Conservation (phyloP, 768 basidiomycete species). For the Tulasnella calospora region DNA sequence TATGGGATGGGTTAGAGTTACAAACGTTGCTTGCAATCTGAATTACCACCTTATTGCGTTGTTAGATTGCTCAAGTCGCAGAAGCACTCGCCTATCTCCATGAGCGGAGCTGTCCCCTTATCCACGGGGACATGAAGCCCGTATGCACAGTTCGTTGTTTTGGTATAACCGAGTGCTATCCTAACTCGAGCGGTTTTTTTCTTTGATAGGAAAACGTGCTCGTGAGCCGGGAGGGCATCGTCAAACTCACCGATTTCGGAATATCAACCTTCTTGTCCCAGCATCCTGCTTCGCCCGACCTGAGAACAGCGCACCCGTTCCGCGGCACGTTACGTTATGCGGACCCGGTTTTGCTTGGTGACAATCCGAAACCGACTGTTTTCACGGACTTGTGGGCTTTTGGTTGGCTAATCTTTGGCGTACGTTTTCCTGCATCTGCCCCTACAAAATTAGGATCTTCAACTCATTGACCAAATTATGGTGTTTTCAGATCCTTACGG, state of each 20-base stretch:
- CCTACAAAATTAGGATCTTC: too few species aligned
- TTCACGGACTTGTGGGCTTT: background rate
- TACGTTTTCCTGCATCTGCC: background rate
- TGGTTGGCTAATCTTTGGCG: background rate
- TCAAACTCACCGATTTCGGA: background rate
- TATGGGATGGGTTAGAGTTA: background rate
- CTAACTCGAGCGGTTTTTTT: background rate
- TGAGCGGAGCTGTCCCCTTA: background rate
- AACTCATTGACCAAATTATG: background rate
- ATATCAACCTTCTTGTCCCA: background rate
- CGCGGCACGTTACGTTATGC: background rate
- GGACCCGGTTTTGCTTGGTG: background rate
- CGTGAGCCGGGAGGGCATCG: background rate
- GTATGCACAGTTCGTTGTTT: background rate
- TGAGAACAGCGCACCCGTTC: background rate
- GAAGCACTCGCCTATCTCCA: background rate
- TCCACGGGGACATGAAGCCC: background rate
- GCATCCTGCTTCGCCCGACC: background rate
- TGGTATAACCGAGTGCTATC: background rate
- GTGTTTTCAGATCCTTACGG: background rate
- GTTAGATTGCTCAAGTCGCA: background rate
- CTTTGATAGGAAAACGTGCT: background rate
- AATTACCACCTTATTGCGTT: background rate
- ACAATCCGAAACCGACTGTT: background rate
- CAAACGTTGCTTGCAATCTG: background rate